Base-by-base conservation (phyloP, 129 eudicot species). In the Artemisia argyi region DNA sequence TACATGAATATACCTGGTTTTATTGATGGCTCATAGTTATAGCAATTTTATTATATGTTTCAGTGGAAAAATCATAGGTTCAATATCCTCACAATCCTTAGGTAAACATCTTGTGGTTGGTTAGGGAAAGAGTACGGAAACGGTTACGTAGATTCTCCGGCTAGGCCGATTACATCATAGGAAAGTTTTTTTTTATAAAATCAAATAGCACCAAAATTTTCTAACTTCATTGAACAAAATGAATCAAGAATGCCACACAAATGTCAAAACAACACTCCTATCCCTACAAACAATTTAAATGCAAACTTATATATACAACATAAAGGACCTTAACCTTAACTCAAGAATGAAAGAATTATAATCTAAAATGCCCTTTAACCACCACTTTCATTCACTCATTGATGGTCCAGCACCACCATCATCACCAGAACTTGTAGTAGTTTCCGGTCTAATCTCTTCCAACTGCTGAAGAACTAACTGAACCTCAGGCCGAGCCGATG, bases 401-500 rank as follows among this genome's bases (percentile, higher is more conserved):
- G 94, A 84, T 54, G 85, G 87, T 50, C 78, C 85, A 63, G 53
- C 81, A 51, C 54, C 75, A 49, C 80, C 77, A 57, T 83, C 90
- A 35, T 85, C 96, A 1, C 91, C 91, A 0, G 87, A 81, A 16
- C 84, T 89, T 24, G 78, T 65, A 47, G 90, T 71, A 7, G 78
- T 77, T 54, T 84, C 90, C 8, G 90, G 85, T 71, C 96, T 82
- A 65, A 91, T 88, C 86, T 91, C 97, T 66, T 91, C 96, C 80
- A 91, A 57, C 69, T 91, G 97, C 84, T 82, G 93, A 19, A 91
- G 74, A 46, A 91, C 83, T 72, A 85, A 79, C 32, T 85, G 88
- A 59, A 85, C 88, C 75, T 91, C 97, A 3, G 97, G 97, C 54
- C 97, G 61, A 46, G 97, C 88, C 2, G 90, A 76, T 8, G 97